These are phyloP conservation scores for Fulvia fulva DNA, from an alignment of 2,329 filamentous ascomycete genomes.

Conservation along the genomic window DNA sequence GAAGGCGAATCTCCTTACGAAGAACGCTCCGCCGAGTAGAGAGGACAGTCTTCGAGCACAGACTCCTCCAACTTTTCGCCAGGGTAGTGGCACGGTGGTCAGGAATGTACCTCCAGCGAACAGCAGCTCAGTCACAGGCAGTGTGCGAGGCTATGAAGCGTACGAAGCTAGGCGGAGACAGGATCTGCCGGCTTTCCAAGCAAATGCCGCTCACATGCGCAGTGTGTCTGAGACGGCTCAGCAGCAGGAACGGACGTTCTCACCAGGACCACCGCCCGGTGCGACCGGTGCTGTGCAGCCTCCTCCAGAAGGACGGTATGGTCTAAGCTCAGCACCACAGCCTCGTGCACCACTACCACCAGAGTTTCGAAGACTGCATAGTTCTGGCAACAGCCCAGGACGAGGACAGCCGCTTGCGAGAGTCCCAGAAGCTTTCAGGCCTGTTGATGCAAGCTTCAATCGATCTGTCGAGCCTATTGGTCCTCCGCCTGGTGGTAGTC, in stretches of 20 bases:
- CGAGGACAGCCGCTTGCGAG: conserved; percentile 10
- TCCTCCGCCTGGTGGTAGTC: conserved; percentile 11
- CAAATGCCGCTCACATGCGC: background rate
- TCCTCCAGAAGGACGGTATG: conserved; percentile 26
- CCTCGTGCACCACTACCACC: conserved; percentile 7
- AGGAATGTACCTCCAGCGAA: background rate
- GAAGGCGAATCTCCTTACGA: conserved; percentile 35
- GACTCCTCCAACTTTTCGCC: background rate
- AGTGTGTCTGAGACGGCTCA: background rate
- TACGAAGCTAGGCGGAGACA: conserved; percentile 21
- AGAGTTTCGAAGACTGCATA: conserved; percentile 22
- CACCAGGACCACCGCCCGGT: background rate
- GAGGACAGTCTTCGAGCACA: conserved; percentile 1
- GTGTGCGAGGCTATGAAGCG: conserved; percentile 15
- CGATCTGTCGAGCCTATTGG: conserved; percentile 19
- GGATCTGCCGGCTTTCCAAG: conserved; percentile 15
- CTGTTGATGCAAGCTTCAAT: conserved; percentile 20
- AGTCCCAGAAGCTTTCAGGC: conserved; percentile 26
- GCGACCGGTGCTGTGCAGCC: background rate
- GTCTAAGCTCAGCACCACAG: conserved; percentile 8
- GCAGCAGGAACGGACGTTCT: background rate
- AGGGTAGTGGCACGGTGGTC: background rate
- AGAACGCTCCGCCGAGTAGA: conserved; percentile 19
- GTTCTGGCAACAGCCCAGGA: conserved; percentile 11
- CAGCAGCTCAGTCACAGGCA: conserved; percentile 8